Evolutionary conservation across 805 yeast genomes (phyloP).

Genomic region (Saccharomycopsis babjevae): DNA sequence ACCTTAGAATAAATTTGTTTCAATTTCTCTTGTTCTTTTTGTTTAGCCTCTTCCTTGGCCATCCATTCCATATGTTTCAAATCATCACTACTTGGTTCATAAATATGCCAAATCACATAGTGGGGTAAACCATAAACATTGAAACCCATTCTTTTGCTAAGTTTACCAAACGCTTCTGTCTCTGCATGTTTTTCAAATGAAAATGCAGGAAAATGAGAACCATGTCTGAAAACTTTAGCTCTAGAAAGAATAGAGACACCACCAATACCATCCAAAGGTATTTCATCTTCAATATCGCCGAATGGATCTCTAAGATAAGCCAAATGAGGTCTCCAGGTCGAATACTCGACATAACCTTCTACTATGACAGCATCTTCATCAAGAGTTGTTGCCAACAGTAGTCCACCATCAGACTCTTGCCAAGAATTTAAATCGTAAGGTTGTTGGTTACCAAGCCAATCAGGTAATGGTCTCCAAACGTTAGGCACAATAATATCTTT

Average conservation of each 20-base stretch:
- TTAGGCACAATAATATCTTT: conserved; percentile 91
- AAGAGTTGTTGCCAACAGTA: conserved; percentile 61
- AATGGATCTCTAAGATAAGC: conserved; percentile 92
- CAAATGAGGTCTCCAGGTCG: conserved; percentile 95
- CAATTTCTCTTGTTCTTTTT: conserved; percentile 47
- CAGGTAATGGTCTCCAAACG: conserved; percentile 85
- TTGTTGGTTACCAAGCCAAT: conserved; percentile 76
- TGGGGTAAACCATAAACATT: conserved; percentile 86
- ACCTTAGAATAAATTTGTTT: conserved; percentile 57
- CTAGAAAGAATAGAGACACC: conserved; percentile 89
- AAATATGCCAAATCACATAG: conserved; percentile 93
- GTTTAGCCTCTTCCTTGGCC: conserved; percentile 68
- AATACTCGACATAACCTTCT: conserved; percentile 95
- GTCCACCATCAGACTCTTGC: conserved; percentile 78
- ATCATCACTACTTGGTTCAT: conserved; percentile 92
- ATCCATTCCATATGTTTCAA: conserved; percentile 80
- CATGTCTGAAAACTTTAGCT: conserved; percentile 76
- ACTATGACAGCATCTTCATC: conserved; percentile 95
- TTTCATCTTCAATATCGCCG: conserved; percentile 88
- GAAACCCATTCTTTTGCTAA: conserved; percentile 79
- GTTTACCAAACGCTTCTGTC: conserved; percentile 92
- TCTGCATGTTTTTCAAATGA: conserved; percentile 95
- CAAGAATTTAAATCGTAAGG: conserved; percentile 80
- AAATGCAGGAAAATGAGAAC: conserved; percentile 94
- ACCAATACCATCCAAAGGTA: conserved; percentile 94